phyloP scores from a whole-genome alignment of 306 rosid species.

The apple (Malus domestica) region DNA sequence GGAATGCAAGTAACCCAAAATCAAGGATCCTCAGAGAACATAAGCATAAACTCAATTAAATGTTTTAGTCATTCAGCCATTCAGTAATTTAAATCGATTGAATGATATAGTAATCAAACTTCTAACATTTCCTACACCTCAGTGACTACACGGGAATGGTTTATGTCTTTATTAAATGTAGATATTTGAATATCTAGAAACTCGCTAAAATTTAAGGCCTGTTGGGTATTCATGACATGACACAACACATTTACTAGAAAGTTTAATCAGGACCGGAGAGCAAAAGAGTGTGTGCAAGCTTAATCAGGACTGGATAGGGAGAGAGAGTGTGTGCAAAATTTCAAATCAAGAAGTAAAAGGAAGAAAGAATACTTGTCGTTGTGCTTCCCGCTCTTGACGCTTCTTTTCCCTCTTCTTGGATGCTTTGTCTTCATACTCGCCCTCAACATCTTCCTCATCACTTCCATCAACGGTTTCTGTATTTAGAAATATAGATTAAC shows the following conservation, averaged over 20 bases:
- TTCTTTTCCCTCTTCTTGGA: constrained; percentile 68
- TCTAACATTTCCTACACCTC: background rate
- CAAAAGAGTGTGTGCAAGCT: background rate
- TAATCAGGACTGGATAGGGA: background rate
- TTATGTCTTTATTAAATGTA: background rate
- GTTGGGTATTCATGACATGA: background rate
- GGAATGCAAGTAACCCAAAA: background rate
- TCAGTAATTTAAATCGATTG: background rate
- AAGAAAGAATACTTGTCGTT: constrained; percentile 51
- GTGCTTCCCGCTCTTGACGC: constrained; percentile 87
- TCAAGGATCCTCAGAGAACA: background rate
- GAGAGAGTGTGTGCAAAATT: background rate
- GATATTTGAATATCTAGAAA: background rate
- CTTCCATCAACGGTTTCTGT: constrained; percentile 68
- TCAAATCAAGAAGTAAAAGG: background rate
- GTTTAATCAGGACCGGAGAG: background rate
- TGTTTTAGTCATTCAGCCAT: background rate
- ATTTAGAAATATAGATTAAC: background rate
- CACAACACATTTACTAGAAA: background rate
- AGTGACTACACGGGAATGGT: background rate
- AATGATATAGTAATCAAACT: background rate
- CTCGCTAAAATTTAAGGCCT: background rate
- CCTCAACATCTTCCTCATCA: constrained; percentile 59
- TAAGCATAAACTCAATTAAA: background rate
- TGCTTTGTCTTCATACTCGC: constrained; percentile 53